phyloP scores from a whole-genome alignment of 2,329 filamentous ascomycete genomes.

The Cryphonectria parasitica region DNA sequence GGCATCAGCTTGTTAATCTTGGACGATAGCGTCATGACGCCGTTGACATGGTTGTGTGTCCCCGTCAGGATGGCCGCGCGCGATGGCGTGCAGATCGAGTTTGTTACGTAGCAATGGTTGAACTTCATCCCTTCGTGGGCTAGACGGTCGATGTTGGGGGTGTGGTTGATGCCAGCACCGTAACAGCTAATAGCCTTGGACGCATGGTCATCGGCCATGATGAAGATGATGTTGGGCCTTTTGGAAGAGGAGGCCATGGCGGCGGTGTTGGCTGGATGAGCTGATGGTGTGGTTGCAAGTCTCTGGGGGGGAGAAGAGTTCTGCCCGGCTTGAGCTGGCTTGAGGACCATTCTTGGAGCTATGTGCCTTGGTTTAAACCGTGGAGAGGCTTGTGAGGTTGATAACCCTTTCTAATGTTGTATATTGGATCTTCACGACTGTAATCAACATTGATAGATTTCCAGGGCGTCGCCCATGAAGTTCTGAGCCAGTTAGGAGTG shows the following conservation, averaged over 20 bases:
- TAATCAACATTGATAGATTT: not conserved
- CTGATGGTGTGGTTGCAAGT: not conserved
- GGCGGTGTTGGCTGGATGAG: not conserved
- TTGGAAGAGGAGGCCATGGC: not conserved
- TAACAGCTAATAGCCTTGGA: conserved; percentile 53
- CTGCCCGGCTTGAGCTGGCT: not conserved
- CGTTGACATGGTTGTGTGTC: conserved; percentile 58
- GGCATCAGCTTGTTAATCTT: conserved; percentile 55
- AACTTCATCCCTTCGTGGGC: conserved; percentile 54
- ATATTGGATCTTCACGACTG: not conserved
- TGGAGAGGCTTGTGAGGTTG: not conserved
- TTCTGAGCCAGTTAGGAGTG: not conserved
- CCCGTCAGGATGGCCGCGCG: conserved; percentile 54
- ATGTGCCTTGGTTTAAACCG: not conserved
- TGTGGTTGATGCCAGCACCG: conserved; percentile 55
- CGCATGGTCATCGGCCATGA: conserved; percentile 60
- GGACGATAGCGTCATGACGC: conserved; percentile 52
- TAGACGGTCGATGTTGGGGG: conserved; percentile 55
- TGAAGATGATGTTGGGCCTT: conserved; percentile 50
- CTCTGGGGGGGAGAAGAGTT: not conserved
- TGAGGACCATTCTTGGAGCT: not conserved
- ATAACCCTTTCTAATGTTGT: not conserved
- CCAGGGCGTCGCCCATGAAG: not conserved
- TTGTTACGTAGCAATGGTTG: conserved; percentile 59
- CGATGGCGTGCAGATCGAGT: conserved; percentile 57